Base-by-base conservation (phyloP, 2,329 filamentous ascomycete genomes). In the Fusarium continuum region DNA sequence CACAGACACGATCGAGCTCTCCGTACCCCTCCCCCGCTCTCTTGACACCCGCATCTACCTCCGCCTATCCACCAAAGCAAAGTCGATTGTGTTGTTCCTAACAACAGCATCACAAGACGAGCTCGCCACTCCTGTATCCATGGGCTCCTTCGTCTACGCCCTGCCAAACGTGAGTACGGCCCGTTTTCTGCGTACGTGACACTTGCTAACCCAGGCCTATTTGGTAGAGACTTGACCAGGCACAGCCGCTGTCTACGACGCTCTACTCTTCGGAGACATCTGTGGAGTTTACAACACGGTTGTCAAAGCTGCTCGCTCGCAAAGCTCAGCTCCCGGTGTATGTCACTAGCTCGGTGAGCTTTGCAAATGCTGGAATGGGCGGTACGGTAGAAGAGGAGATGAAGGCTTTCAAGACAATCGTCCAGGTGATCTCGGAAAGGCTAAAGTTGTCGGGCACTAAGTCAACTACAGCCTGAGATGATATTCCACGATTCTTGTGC, bases 141-240 rank as follows among this genome's bases (percentile, higher is more conserved):
- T 98, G 77, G 94, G 95, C 4, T 97, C 92, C 44, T 94, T 98
- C 73, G 91, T 98, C 39, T 98, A 97, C 74, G 91, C 93, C 4
- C 86, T 99, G 75, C 94, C 95, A 14, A 91, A 97, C 78, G 95
- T 97, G 80, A 70, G 79, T 74, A 13, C 44, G 13, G 57, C 31
- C 23, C 26, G 35, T 32, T 55, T 52, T 35, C 22, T 51, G n/a
- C 43, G n/a, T 20, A 19, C 19, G 46, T 63, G 26, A 34, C 45
- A 47, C 23, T 29, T 47, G 32, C 61, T 69, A 26, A 64, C 45
- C 39, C 61, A 28, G 62, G 29, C 23, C 38, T 29, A 7, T 29
- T 59, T 20, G 8, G 14, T 68, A 86, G 83, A 79, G 76, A 74
- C 81, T 82, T 71, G 80, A 85, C 58, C 76, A 85, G 63, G 76